Base-by-base conservation (phyloP, 129 eudicot genomes). In the Helianthus tuberosus region DNA sequence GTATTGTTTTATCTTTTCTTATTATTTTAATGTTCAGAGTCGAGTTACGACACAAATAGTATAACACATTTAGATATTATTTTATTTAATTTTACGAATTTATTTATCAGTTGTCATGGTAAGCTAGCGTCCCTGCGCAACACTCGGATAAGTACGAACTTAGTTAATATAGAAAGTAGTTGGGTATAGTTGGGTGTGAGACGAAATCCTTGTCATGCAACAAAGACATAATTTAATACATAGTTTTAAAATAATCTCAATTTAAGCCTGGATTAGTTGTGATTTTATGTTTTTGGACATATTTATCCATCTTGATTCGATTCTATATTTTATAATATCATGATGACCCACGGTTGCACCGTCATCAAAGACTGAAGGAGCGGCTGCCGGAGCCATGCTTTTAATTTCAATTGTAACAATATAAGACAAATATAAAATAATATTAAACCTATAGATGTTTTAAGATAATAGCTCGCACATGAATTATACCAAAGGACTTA, bases 191-290 rank as follows among this genome's bases (percentile, higher is more conserved):
- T 71, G 75, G 51, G 63, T 61, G 8, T 54, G 52, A 71, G 16
- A 41, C 66, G 55, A 71, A 55, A 44, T 59, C 65, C 55, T 58
- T 46, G 68, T 57, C 76, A 58, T 72, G 68, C 76, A 59, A 72
- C 47, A 58, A 72, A 59, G 15, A 43, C 68, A 72, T 58, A 51
- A 57, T 60, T 43, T 72, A 58, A 72, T 58, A 51, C 38, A 72
- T 29, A 27, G 5, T 9, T 10, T 27, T 44, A 43, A 12, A 12
- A 58, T 48, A 68, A 58, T 14, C 11, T 46, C 41, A 46, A 20
- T 58, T 57, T 58, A 41, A 59, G 25, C 66, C 46, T 13, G 35
- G 41, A 27, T 60, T 48, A 29, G 14, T 47, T 15, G 7, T 73
- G 77, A 46, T 61, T 50, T 73, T 60, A 23, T 73, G 60, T 29